A percentile compares a stretch with the other conserved stretches of the same genome.
Evolutionary conservation across 2,329 filamentous ascomycete species (phyloP).

Genomic region (Ascochyta koolunga): DNA sequence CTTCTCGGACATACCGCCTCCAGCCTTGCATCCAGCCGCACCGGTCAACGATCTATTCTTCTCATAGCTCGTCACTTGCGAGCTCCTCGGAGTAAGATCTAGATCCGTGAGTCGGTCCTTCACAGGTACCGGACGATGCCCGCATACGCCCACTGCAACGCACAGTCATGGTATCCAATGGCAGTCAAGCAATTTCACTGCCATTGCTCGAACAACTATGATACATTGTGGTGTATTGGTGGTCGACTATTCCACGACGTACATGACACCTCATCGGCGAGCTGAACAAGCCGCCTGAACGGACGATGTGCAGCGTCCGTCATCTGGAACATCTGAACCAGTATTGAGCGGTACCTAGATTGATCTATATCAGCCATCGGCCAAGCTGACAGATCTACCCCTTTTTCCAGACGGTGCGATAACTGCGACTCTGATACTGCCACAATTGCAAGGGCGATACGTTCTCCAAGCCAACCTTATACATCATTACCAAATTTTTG

Average conservation of each 20-base stretch:
- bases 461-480: neutral
- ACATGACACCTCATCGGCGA: conserved; percentile 8
- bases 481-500: neutral
- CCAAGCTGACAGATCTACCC: neutral
- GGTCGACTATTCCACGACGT: neutral
- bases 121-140: neutral
- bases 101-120: neutral
- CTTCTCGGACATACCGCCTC: conserved; percentile 10
- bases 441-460: neutral
- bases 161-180: conserved; percentile 4
- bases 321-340: neutral
- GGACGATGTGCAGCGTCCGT: conserved; percentile 1
- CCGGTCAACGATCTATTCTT: conserved; percentile 5
- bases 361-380: neutral
- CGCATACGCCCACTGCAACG: neutral
- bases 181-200: neutral
- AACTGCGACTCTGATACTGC: neutral
- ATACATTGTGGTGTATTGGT: neutral
- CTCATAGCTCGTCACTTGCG: neutral
- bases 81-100: conserved; percentile 7
- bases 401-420: neutral
- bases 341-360: neutral
- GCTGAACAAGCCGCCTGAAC: neutral
- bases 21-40: conserved; percentile 11
- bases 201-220: neutral